A percentile compares a stretch with the other conserved stretches of the same genome.
Evolutionary conservation across 345 rosid species (phyloP).

Genomic region (Salix dunnii): DNA sequence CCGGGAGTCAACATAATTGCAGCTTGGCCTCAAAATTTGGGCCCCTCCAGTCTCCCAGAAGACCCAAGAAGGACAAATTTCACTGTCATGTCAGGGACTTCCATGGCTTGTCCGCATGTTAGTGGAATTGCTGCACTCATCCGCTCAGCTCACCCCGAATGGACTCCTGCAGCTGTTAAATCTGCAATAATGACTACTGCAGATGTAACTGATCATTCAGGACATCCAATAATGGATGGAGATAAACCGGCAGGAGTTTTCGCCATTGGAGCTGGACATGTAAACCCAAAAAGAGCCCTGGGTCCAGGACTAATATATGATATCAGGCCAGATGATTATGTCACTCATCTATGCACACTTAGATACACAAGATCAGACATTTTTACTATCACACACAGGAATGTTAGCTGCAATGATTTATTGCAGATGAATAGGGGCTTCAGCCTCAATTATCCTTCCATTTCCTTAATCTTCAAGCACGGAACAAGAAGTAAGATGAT

Average conservation of each 20-base stretch:
- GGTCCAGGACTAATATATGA: conserved; percentile 79
- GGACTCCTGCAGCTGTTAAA: conserved; percentile 86
- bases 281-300: conserved; percentile 72
- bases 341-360: conserved; percentile 70
- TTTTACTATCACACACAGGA: conserved; percentile 42
- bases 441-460: conserved; percentile 85
- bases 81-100: conserved; percentile 92
- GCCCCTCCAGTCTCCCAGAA: conserved; percentile 73
- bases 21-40: conserved; percentile 97
- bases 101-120: conserved; percentile 97
- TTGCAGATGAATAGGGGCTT: conserved; percentile 25
- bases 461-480: conserved; percentile 58
- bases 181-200: conserved; percentile 95
- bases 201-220: conserved; percentile 52
- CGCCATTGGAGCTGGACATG: conserved; percentile 84
- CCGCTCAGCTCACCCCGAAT: conserved; percentile 61
- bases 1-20: conserved; percentile 95
- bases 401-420: conserved; percentile 20
- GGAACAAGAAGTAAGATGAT: conserved; percentile 50
- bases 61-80: conserved; percentile 85
- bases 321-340: conserved; percentile 63
- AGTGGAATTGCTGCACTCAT: conserved; percentile 77
- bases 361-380: conserved; percentile 64
- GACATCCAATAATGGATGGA: conserved; percentile 72
- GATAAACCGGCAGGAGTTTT: conserved; percentile 53